These are phyloP conservation scores for Coccinonectria pachysandricola DNA, from an alignment of 2,329 filamentous ascomycete species.

Conservation along the genomic window DNA sequence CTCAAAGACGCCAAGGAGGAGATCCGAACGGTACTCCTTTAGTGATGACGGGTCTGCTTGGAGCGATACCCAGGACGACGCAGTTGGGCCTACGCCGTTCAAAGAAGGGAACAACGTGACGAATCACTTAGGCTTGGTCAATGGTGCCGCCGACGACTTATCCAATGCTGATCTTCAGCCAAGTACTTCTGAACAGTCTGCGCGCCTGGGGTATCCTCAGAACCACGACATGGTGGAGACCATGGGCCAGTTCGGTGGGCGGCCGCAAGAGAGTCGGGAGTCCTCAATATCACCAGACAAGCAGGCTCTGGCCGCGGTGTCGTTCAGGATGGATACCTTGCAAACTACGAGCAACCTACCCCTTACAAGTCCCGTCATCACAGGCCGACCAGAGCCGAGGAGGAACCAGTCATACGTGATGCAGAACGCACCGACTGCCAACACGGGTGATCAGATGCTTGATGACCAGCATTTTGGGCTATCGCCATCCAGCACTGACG, in stretches of 20 bases:
- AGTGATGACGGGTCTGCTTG: slow-evolving; percentile 19
- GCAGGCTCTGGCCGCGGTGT: slow-evolving; percentile 7
- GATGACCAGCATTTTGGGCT: slow-evolving; percentile 18
- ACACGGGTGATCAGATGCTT: slow-evolving; percentile 12
- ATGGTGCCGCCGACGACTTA: slow-evolving; percentile 3
- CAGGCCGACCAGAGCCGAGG: slow-evolving; percentile 9
- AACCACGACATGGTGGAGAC: slow-evolving; percentile 9
- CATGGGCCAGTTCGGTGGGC: slow-evolving; percentile 7
- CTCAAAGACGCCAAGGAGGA: slow-evolving; percentile 11
- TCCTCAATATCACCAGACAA: slow-evolving; percentile 14
- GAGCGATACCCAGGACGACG: slow-evolving; percentile 20
- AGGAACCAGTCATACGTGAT: slow-evolving; percentile 14
- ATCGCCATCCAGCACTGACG: slow-evolving; percentile 18
- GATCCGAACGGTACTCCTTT: slow-evolving; percentile 15
- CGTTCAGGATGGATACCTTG: slow-evolving; percentile 13
- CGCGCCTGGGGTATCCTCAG: slow-evolving; percentile 7
- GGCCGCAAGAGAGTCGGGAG: slow-evolving; percentile 11
- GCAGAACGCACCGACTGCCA: slow-evolving; percentile 11
- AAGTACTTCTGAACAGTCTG: slow-evolving; percentile 3
- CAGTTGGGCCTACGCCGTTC: slow-evolving; percentile 9
- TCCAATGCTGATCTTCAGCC: slow-evolving; percentile 3
- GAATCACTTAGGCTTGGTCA: slow-evolving; percentile 6
- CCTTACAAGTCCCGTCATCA: slow-evolving; percentile 13
- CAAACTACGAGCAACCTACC: slow-evolving; percentile 12
- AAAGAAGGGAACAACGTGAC: slow-evolving; percentile 7